phyloP scores from a whole-genome alignment of 352 stramenopile species.

The Phytophthora pisi region DNA sequence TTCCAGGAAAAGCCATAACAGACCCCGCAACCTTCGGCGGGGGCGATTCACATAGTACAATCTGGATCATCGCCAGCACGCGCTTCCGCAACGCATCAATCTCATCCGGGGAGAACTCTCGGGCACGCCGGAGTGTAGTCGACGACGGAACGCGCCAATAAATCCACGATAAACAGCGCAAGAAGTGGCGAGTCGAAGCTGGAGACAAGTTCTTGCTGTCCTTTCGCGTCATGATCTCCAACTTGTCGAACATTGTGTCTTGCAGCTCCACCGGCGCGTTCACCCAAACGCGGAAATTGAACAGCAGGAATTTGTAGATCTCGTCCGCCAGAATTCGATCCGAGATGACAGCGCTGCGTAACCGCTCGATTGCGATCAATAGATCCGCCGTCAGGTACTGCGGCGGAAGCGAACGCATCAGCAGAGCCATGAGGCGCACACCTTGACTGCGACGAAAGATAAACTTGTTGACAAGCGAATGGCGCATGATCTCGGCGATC shows the following conservation, averaged over 20 bases:
- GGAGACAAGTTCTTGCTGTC: constrained; percentile 73
- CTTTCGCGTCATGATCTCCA: constrained; percentile 79
- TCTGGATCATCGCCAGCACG: constrained; percentile 78
- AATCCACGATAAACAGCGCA: constrained; percentile 85
- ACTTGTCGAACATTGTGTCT: constrained; percentile 77
- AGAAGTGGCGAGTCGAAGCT: constrained; percentile 78
- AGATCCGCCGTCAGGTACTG: constrained; percentile 73
- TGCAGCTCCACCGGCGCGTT: constrained; percentile 77
- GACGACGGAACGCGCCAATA: constrained; percentile 64
- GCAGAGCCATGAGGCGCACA: constrained; percentile 68
- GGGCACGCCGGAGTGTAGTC: constrained; percentile 57
- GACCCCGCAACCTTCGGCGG: constrained; percentile 53
- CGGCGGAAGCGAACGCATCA: constrained; percentile 71
- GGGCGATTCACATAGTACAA: constrained; percentile 79
- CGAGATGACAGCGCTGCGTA: constrained; percentile 77
- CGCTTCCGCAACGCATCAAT: constrained; percentile 67
- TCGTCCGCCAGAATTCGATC: constrained; percentile 81
- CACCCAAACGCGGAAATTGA: constrained; percentile 88
- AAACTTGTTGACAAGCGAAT: constrained; percentile 89
- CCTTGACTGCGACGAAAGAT: constrained; percentile 82
- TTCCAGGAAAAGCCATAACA: constrained; percentile 57
- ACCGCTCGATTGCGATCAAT: constrained; percentile 70
- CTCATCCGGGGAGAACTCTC: constrained; percentile 57
- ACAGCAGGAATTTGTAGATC: constrained; percentile 85
- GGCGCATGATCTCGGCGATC: constrained; percentile 85